Conservation (phyloP, 2,329 filamentous ascomycete species). For the Remersonia thermophila region DNA sequence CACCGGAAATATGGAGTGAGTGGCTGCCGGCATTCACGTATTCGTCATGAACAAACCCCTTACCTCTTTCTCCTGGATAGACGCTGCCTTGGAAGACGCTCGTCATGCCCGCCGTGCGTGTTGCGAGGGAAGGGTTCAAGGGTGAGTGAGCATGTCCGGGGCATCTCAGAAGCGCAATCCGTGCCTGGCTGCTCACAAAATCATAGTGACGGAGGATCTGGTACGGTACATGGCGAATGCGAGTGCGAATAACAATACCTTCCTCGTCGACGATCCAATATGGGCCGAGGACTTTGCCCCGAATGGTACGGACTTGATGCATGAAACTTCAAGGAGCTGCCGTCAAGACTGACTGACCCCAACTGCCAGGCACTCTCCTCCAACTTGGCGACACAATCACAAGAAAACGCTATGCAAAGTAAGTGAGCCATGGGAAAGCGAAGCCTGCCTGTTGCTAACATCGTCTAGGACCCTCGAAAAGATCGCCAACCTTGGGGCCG, state of each 20-base stretch:
- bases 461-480: slow-evolving; percentile 50
- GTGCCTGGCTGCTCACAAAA: slow-evolving; percentile 9
- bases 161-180: background rate
- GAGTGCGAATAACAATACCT: slow-evolving; percentile 33
- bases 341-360: no score
- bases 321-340: no score
- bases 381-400: slow-evolving; percentile 67
- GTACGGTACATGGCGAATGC: slow-evolving; percentile 57
- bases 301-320: slow-evolving; percentile 35
- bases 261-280: slow-evolving; percentile 59
- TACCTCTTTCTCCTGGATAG: no score
- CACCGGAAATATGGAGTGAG: slow-evolving; percentile 57
- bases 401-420: slow-evolving; percentile 61
- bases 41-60: no score
- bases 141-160: slow-evolving; percentile 19
- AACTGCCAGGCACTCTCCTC: slow-evolving; percentile 43
- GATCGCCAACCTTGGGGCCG: slow-evolving; percentile 55
- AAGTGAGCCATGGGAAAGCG: slow-evolving; percentile 12
- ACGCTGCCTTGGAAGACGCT: slow-evolving; percentile 55
- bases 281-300: slow-evolving; percentile 88
- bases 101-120: slow-evolving; percentile 58
- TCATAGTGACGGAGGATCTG: slow-evolving; percentile 56
- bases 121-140: slow-evolving; percentile 62
- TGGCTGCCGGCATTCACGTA: no score
- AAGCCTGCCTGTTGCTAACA: no score